phyloP scores from a whole-genome alignment of 768 basidiomycete species.

The Peribolospora baueri region DNA sequence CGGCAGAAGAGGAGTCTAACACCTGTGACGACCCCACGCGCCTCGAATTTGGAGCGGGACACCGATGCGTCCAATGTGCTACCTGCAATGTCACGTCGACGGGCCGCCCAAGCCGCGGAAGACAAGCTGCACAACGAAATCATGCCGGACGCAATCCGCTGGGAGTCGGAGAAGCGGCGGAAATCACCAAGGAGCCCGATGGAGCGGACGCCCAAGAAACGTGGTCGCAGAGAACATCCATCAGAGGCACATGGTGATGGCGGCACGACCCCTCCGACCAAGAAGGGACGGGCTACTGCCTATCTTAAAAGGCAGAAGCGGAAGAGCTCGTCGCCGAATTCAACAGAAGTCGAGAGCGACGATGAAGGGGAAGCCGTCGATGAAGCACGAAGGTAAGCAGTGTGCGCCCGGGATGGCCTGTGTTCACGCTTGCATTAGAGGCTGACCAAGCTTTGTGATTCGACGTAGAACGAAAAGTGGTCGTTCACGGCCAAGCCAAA shows the following conservation, averaged over 20 bases:
- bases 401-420: too few species aligned
- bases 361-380: not conserved
- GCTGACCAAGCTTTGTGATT: too few species aligned
- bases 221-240: too few species aligned
- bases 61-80: not conserved
- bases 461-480: too few species aligned
- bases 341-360: slow-evolving; percentile 6
- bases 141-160: slow-evolving; percentile 45
- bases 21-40: too few species aligned
- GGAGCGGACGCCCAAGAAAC: not conserved
- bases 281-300: not conserved
- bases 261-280: not conserved
- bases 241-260: too few species aligned
- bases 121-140: slow-evolving; percentile 28
- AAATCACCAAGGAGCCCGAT: not conserved
- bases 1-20: too few species aligned
- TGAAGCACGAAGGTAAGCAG: not conserved
- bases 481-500: slow-evolving; percentile 17
- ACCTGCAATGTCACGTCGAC: slow-evolving; percentile 19
- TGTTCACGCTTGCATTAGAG: too few species aligned
- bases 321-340: slow-evolving; percentile 6
- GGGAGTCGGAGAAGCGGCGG: slow-evolving; percentile 4
- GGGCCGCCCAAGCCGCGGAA: slow-evolving; percentile 32
- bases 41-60: too few species aligned
- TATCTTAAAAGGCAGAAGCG: slow-evolving; percentile 6